Evolutionary conservation across 2,329 filamentous ascomycete species (phyloP), one percentile per base, ranked within the genome.

Genomic region (Anthostomella pinea): DNA sequence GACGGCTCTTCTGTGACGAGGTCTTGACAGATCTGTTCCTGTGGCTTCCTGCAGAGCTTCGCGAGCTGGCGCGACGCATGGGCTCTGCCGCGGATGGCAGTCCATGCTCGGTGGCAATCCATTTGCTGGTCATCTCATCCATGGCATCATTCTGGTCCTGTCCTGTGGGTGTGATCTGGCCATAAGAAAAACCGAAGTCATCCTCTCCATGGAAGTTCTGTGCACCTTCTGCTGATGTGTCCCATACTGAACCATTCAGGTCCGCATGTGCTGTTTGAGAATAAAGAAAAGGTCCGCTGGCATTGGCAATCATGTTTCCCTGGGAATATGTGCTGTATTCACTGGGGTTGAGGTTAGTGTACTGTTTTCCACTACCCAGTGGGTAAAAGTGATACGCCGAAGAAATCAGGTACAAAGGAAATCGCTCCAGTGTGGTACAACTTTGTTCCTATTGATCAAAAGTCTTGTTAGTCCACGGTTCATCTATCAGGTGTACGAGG

Each of bases 181-280:
- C 72, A 60, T 73, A 73, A 53, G 68, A 66, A 59, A 71, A 73
- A 53, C 70, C 60, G 60, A 67, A 74, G 38, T 77, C 74, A 65
- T 77, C 75, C 46, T 78, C 73, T 69, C 69, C 71, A 53, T 66
- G 67, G 60, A 77, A 75, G 72, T 73, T 75, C 70, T 78, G 75
- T 74, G 72, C 54, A 56, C 73, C 73, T 72, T 79, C 75, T 67
- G 65, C 65, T 67, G 72, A 64, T 57, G 69, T 57, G 52, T 70
- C 74, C 75, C 75, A 79, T 56, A 72, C 65, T 58, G 72, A 67
- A 66, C 72, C 68, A 53, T 61, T 61, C 43, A 75, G 69, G 68
- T 76, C 74, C 57, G 70, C 65, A 68, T 73, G 72, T 73, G 72
- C 75, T 72, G 73, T 73, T 58, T 77, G 73, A 70, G 70, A 69